phyloP scores from a whole-genome alignment of 2,329 filamentous ascomycete genomes.

The Botrytis hyacinthi region DNA sequence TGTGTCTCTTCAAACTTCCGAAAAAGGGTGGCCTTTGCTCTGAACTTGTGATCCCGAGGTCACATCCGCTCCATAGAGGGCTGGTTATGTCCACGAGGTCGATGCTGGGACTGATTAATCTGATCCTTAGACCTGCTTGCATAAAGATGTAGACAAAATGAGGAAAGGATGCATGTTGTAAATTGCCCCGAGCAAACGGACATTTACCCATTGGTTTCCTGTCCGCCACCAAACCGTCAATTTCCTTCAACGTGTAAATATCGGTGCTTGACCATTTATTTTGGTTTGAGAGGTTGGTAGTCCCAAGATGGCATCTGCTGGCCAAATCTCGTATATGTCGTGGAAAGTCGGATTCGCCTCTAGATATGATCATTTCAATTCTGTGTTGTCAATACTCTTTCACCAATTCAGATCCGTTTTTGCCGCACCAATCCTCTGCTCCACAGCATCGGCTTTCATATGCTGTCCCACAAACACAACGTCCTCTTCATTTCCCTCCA shows the following conservation, averaged over 20 bases:
- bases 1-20: not conserved
- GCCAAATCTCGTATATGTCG: slow-evolving; percentile 19
- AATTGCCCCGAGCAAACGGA: not conserved
- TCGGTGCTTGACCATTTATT: not conserved
- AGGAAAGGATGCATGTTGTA: not conserved
- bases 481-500: slow-evolving; percentile 26
- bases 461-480: slow-evolving; percentile 2
- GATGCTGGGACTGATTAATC: not conserved
- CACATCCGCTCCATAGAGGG: not conserved
- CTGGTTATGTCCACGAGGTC: not conserved
- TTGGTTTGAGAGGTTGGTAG: not conserved
- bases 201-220: not conserved
- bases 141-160: not conserved
- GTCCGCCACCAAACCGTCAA: not conserved
- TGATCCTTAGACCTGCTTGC: not conserved
- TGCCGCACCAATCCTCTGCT: slow-evolving; percentile 30
- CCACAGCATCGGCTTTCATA: slow-evolving; percentile 14
- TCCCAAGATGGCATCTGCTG: not conserved
- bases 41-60: not conserved
- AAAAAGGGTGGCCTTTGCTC: not conserved
- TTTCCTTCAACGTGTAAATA: too few relatives aligned
- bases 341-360: not conserved
- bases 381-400: not conserved
- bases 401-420: slow-evolving; percentile 20
- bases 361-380: not conserved